Evolutionary conservation across 139 green algal genomes (phyloP).

Genomic region (Auxenochlorella pyrenoidosa): DNA sequence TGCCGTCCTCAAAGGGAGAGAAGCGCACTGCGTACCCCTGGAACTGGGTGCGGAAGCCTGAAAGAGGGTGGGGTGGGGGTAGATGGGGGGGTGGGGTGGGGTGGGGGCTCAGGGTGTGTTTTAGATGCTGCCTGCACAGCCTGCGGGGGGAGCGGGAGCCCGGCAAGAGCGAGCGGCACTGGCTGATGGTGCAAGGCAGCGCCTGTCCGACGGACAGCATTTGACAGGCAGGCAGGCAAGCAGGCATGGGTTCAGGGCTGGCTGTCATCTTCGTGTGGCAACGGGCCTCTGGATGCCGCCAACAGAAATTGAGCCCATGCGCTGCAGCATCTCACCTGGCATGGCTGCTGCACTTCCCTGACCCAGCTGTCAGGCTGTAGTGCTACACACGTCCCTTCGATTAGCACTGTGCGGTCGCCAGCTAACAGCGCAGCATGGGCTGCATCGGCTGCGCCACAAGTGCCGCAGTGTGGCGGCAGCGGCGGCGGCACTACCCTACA

Average conservation of each 20-base stretch:
- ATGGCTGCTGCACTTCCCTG: neutral
- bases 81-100: neutral
- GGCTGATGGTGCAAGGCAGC: neutral
- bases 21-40: slow-evolving; percentile 82
- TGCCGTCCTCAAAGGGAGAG: slow-evolving; percentile 85
- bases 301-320: too few relatives aligned
- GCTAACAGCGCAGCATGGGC: neutral
- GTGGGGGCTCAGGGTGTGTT: too few relatives aligned
- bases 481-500: neutral
- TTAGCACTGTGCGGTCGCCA: neutral
- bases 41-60: slow-evolving; percentile 74
- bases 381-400: neutral
- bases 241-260: too few relatives aligned
- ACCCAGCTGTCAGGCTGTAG: too few relatives aligned
- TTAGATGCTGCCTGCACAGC: too few relatives aligned
- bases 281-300: too few relatives aligned
- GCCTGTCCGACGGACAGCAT: too few relatives aligned
- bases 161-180: neutral
- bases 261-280: too few relatives aligned
- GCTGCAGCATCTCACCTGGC: neutral
- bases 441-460: neutral
- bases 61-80: neutral
- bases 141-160: too few relatives aligned
- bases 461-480: neutral
- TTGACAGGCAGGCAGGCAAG: too few relatives aligned